These are phyloP conservation scores for Barnettozyma siamensis DNA, from an alignment of 805 yeast species.

Conservation along the genomic window DNA sequence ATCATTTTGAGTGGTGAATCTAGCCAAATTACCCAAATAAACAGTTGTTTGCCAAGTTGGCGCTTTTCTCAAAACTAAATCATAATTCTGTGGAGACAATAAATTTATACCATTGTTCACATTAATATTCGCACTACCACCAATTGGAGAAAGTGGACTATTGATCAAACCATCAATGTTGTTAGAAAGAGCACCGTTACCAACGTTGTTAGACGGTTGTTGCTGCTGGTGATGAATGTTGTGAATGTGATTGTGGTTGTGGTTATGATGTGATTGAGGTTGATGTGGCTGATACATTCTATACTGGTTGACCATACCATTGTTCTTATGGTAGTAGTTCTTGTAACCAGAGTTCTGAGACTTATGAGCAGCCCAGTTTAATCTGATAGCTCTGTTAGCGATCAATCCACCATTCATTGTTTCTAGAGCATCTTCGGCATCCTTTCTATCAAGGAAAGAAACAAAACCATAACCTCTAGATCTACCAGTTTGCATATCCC, in stretches of 20 bases:
- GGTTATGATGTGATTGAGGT: background rate
- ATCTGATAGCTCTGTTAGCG: slow-evolving; percentile 71
- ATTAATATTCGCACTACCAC: slow-evolving; percentile 1
- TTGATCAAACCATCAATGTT: background rate
- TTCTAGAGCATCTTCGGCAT: slow-evolving; percentile 69
- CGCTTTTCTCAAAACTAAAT: slow-evolving; percentile 66
- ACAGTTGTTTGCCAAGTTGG: slow-evolving; percentile 85
- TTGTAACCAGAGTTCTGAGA: slow-evolving; percentile 29
- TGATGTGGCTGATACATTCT: slow-evolving; percentile 2
- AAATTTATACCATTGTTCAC: slow-evolving; percentile 11
- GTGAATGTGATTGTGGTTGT: slow-evolving; percentile 6
- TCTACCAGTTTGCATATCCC: slow-evolving; percentile 94
- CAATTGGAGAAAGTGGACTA: slow-evolving; percentile 1
- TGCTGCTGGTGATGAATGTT: background rate
- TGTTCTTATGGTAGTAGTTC: slow-evolving; percentile 2
- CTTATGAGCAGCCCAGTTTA: slow-evolving; percentile 85
- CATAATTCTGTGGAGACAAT: slow-evolving; percentile 52
- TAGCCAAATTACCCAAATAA: slow-evolving; percentile 80
- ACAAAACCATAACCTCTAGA: slow-evolving; percentile 92
- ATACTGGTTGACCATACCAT: slow-evolving; percentile 6
- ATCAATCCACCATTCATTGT: slow-evolving; percentile 70
- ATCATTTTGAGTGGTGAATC: slow-evolving; percentile 66
- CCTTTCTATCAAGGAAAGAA: slow-evolving; percentile 57
- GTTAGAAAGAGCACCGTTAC: slow-evolving; percentile 9
- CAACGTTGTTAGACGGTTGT: background rate